Base-by-base conservation (phyloP, 2,329 filamentous ascomycete genomes). In the Blastomyces gilchristii region DNA sequence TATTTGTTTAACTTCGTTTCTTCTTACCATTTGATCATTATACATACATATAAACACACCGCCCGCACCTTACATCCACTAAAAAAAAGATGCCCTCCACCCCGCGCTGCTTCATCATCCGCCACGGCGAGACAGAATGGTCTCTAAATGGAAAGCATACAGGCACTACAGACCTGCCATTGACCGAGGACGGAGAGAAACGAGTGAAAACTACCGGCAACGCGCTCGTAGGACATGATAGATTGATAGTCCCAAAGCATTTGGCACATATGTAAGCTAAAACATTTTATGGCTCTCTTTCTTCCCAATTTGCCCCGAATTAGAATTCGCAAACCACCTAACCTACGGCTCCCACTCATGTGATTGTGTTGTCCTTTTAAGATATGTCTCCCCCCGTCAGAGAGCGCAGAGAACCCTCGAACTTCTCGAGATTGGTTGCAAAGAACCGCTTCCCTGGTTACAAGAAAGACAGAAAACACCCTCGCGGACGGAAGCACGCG, bases 61-160 rank as follows among this genome's bases (percentile, higher is more conserved):
- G 9, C 37, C 3, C 53, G 6, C 45, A 9, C 3, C 37, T 39
- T 22, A 22, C 2, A 22, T 56, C 4, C 7, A 7, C 11, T 25
- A 14, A 37, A 45, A 6, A 28, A 39, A 41, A 12, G 60, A 63
- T 61, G 66, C 76, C 79, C 76, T 66, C 74, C 1, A 85, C 87
- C 1, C 89, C 90, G 1, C 83, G 89, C 61, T 86, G 90, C 73
- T 93, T 93, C 79, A 85, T 94, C 68, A 79, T 91, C 73, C 90
- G 92, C 69, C 92, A 97, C 73, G 93, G 92, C 77, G 91, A 97
- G 79, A 97, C 92, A 3, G 91, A 96, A 79, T 97, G 92, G 92
- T 95, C 90, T 5, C 85, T 96, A 58, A 88, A 88, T 68, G 92
- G 91, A 63, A 83, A 86, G 61, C 90, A 97, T 77, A 97, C 93